A percentile compares a stretch with the other conserved stretches of the same genome.
These are phyloP conservation scores for Sicyos edulis DNA, from an alignment of 306 rosid species.

Conservation along the genomic window DNA sequence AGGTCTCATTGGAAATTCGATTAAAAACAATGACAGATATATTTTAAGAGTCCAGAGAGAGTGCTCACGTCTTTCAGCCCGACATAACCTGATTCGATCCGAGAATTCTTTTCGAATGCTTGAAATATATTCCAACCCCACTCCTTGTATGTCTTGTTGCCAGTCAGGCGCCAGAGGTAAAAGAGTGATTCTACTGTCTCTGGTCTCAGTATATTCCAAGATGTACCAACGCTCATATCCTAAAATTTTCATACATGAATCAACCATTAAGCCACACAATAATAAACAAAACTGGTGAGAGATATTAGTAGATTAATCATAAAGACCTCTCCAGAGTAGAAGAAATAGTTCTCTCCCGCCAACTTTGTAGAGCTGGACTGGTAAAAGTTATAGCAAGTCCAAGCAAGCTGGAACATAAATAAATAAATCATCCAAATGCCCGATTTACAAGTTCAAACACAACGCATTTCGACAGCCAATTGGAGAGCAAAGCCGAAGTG, in stretches of 20 bases:
- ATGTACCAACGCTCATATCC: slow-evolving; percentile 96
- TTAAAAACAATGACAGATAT: not conserved
- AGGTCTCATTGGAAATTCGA: not conserved
- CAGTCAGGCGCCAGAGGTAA: slow-evolving; percentile 93
- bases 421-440: not conserved
- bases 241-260: slow-evolving; percentile 24
- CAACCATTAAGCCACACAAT: slow-evolving; percentile 14
- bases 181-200: slow-evolving; percentile 96
- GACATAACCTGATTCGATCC: slow-evolving; percentile 80
- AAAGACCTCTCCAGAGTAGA: slow-evolving; percentile 70
- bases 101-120: slow-evolving; percentile 97
- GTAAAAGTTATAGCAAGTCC: slow-evolving; percentile 99
- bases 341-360: slow-evolving; percentile 97
- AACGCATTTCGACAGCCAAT: not conserved
- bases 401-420: slow-evolving; percentile 66
- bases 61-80: slow-evolving; percentile 89
- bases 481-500: not conserved
- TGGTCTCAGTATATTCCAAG: slow-evolving; percentile 97
- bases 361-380: slow-evolving; percentile 92
- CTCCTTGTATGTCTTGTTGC: slow-evolving; percentile 92
- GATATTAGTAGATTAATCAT: slow-evolving; percentile 8
- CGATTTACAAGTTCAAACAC: not conserved
- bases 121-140: slow-evolving; percentile 99
- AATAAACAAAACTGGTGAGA: not conserved
- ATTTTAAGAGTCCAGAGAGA: slow-evolving; percentile 17